Base-by-base conservation (phyloP, 768 basidiomycete genomes). In the Termitomyces sp. region DNA sequence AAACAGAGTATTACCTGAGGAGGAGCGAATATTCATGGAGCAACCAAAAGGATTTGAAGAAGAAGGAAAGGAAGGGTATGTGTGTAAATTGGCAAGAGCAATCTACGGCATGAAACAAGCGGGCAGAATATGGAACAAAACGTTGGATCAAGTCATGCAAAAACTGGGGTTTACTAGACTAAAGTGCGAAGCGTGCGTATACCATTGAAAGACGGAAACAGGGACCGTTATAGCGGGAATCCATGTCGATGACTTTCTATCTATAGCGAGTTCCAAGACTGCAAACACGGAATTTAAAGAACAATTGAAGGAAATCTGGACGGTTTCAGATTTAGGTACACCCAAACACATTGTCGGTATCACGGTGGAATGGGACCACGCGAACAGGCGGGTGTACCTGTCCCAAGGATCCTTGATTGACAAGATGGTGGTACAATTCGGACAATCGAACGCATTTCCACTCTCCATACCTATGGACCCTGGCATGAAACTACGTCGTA, bases 41-140 rank as follows among this genome's bases (percentile, higher is more conserved):
- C 68, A 74, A 43, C 76, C 75, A 0, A 60, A 64, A 0, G 71
- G 74, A 1, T 72, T 69, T 40, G 60, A 65, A 65, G 44, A 67
- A 14, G 13, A 14, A 24, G 44, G 44, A 24, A 45, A 45, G 14
- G 24, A 45, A 45, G 24, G 44, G 6, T 45, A 7, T 3, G 22
- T 45, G 11, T 45, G 44, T 14, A 26, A 14, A 14, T 13, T 45
- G 22, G 11, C 5, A 7, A 45, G 24, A 7, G 44, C 10, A 14
- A 45, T 45, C 24, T 45, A 45, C 13, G 44, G 41, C 4, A 45
- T 45, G 44, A 45, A 45, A 26, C 24, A 45, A 45, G 44, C 22
- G 1, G 44, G 22, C 9, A 20, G 20, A 3, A 43, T 43, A 9
- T 43, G 41, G 41, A 43, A 43, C 41, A 43, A 20, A 9, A 45